phyloP scores from a whole-genome alignment of 2,329 filamentous ascomycete genomes.

The Alternaria longipes region DNA sequence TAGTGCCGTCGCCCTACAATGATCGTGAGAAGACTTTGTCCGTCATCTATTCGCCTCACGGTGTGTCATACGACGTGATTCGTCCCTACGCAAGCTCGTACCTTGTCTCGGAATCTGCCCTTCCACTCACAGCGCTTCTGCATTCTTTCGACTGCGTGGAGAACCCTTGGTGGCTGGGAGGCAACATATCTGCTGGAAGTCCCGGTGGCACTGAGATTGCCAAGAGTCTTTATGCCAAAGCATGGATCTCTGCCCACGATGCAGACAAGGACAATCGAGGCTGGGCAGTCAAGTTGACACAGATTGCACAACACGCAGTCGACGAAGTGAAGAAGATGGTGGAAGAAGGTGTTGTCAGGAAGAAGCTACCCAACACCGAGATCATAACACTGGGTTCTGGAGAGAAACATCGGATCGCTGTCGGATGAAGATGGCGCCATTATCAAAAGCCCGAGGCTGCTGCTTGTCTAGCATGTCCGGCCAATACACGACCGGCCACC shows the following conservation, averaged over 20 bases:
- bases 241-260: conserved; percentile 71
- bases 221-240: conserved; percentile 60
- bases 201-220: conserved; percentile 68
- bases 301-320: conserved; percentile 51
- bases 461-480: background rate
- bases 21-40: conserved; percentile 62
- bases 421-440: conserved; percentile 18
- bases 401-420: conserved; percentile 32
- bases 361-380: conserved; percentile 23
- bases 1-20: conserved; percentile 45
- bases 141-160: conserved; percentile 69
- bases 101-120: conserved; percentile 64
- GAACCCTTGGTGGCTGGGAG: conserved; percentile 70
- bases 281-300: conserved; percentile 61
- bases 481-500: background rate
- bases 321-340: conserved; percentile 44
- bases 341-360: conserved; percentile 23
- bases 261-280: conserved; percentile 66
- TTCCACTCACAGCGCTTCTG: conserved; percentile 70
- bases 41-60: conserved; percentile 72
- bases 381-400: conserved; percentile 33
- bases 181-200: conserved; percentile 65
- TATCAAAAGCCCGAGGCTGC: background rate
- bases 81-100: conserved; percentile 66
- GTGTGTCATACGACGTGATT: conserved; percentile 64